A percentile compares a stretch with the other conserved stretches of the same genome.
These are phyloP conservation scores for Acanthamoeba triangularis DNA, from an alignment of 208 protist genomes.

Conservation along the genomic window DNA sequence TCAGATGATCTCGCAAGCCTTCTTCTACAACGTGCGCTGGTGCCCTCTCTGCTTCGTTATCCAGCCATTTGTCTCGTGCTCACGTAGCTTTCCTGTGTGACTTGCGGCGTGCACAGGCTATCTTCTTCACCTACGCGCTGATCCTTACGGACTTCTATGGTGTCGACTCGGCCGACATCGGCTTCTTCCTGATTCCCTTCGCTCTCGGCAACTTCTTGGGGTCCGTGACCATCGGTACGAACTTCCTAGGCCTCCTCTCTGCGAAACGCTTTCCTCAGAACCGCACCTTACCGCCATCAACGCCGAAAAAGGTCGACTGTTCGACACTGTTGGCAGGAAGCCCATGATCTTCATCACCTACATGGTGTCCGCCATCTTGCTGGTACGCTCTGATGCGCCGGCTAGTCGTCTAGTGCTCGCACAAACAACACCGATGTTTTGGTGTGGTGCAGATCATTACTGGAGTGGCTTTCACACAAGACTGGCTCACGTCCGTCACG, in stretches of 20 bases:
- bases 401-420: neutral
- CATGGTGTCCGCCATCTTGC: slow-evolving; percentile 68
- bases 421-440: neutral
- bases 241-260: neutral
- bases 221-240: slow-evolving; percentile 49
- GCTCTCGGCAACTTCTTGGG: slow-evolving; percentile 71
- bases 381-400: neutral
- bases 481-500: slow-evolving; percentile 56
- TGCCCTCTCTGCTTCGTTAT: neutral
- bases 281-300: neutral
- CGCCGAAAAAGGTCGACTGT: slow-evolving; percentile 34
- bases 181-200: slow-evolving; percentile 63
- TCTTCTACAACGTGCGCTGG: slow-evolving; percentile 68
- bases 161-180: slow-evolving; percentile 58
- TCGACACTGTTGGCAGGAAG: slow-evolving; percentile 75
- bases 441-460: slow-evolving; percentile 31
- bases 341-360: slow-evolving; percentile 77
- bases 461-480: slow-evolving; percentile 39
- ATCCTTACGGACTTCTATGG: slow-evolving; percentile 61
- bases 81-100: neutral
- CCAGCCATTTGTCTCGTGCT: neutral
- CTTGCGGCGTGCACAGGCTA: neutral
- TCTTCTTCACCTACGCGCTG: slow-evolving; percentile 71
- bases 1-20: slow-evolving; percentile 74
- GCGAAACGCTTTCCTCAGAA: neutral